Evolutionary conservation across 208 protist species (phyloP).

Genomic region (Borovskyia barvae): DNA sequence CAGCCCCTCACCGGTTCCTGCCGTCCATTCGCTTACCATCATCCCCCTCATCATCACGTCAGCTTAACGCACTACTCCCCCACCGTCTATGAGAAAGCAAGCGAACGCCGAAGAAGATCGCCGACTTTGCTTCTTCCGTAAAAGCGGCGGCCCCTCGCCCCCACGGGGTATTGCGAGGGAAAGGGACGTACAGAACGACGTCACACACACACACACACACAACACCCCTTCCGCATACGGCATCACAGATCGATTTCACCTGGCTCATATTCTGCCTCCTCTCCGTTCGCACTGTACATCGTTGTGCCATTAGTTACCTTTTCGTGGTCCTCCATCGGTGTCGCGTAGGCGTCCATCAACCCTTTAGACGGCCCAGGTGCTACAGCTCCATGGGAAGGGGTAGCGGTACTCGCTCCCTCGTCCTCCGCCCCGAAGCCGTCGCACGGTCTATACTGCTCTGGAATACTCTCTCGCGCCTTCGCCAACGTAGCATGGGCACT

Average conservation of each 20-base stretch:
- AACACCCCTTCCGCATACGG: no score
- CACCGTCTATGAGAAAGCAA: no score
- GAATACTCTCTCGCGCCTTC: conserved; percentile 42
- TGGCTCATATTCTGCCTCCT: conserved; percentile 67
- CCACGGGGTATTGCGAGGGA: no score
- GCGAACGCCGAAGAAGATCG: no score
- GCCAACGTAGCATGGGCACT: conserved; percentile 61
- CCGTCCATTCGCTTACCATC: no score
- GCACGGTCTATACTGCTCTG: conserved; percentile 28
- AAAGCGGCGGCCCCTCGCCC: no score
- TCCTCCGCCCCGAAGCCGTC: conserved; percentile 10
- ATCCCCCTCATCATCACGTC: no score
- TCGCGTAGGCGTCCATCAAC: conserved; percentile 17
- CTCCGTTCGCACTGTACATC: conserved; percentile 7
- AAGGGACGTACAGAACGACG: no score
- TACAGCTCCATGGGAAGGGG: conserved; percentile 5
- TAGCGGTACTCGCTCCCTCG: conserved; percentile 4
- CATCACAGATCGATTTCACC: conserved; percentile 78
- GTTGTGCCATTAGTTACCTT: conserved; percentile 9
- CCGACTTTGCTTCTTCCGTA: no score
- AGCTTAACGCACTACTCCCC: no score
- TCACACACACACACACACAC: not conserved
- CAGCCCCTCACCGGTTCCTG: no score
- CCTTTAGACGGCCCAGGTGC: conserved; percentile 10
- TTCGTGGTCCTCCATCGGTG: conserved; percentile 23